Conservation (phyloP, 805 yeast genomes). For the Hanseniaspora meyeri region DNA sequence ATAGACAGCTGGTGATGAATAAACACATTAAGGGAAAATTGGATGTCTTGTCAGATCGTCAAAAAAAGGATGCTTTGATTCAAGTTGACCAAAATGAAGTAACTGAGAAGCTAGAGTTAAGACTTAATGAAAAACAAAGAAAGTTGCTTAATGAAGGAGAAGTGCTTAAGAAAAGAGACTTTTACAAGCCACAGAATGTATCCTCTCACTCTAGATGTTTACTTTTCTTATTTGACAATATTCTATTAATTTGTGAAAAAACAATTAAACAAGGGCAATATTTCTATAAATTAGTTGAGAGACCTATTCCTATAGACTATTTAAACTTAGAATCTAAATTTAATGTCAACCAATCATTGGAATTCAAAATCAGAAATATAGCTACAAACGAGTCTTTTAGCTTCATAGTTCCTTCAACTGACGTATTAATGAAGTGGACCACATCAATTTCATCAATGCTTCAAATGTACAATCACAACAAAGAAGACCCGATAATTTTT, state of each 20-base stretch:
- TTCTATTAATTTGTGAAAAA: conserved; percentile 50
- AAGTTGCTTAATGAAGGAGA: conserved; percentile 47
- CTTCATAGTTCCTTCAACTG: conserved; percentile 35
- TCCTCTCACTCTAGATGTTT: conserved; percentile 28
- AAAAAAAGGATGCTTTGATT: neutral
- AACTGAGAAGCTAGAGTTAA: conserved; percentile 30
- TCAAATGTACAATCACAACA: conserved; percentile 29
- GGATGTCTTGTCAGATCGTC: neutral
- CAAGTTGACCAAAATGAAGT: conserved; percentile 4
- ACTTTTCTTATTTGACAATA: conserved; percentile 59
- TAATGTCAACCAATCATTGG: neutral
- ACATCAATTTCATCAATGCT: conserved; percentile 38
- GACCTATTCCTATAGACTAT: conserved; percentile 51
- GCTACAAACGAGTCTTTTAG: conserved; percentile 46
- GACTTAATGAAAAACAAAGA: conserved; percentile 43
- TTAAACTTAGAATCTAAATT: conserved; percentile 40
- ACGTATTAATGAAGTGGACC: conserved; percentile 51
- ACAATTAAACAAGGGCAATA: conserved; percentile 31
- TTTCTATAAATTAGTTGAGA: conserved; percentile 36
- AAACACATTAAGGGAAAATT: conserved; percentile 17
- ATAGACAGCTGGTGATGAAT: conserved; percentile 26
- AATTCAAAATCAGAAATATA: conserved; percentile 45
- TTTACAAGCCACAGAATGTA: conserved; percentile 40
- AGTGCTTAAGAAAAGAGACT: conserved; percentile 49
- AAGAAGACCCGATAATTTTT: conserved; percentile 41